These are phyloP conservation scores for Thermochaetoides thermophila DNA, from an alignment of 495 filamentous ascomycete genomes.

Conservation along the genomic window DNA sequence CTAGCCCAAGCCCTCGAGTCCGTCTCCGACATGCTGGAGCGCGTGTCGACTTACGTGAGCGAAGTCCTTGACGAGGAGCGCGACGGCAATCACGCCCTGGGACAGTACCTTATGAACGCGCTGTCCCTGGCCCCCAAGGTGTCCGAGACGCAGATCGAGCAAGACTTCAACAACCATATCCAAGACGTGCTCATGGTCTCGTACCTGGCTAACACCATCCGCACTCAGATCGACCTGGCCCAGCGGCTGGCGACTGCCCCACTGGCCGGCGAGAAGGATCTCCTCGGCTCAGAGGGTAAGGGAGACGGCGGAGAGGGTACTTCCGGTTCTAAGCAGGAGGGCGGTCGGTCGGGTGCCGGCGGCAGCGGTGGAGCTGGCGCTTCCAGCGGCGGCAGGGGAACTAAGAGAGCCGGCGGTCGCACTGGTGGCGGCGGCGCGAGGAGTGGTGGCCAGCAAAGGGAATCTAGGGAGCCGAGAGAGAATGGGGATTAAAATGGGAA, in stretches of 20 bases:
- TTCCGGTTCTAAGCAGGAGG: conserved; percentile 14
- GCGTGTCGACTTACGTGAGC: conserved; percentile 78
- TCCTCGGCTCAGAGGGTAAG: too few species aligned
- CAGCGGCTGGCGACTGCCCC: conserved; percentile 81
- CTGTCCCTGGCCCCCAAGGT: conserved; percentile 90
- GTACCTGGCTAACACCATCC: conserved; percentile 95
- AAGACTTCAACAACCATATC: conserved; percentile 98
- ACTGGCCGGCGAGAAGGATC: conserved; percentile 47
- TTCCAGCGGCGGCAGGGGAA: conserved; percentile 18
- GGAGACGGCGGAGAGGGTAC: conserved; percentile 27
- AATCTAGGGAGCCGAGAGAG: conserved; percentile 27
- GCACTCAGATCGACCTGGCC: conserved; percentile 95
- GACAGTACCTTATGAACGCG: conserved; percentile 86
- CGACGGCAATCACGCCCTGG: conserved; percentile 65
- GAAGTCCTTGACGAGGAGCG: conserved; percentile 53
- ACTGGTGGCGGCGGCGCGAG: conserved; percentile 25
- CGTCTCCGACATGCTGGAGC: conserved; percentile 72
- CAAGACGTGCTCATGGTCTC: conserved; percentile 95
- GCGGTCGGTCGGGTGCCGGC: conserved; percentile 14
- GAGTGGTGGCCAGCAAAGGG: conserved; percentile 24
- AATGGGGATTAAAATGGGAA: conserved; percentile 14
- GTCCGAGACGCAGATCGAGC: conserved; percentile 71
- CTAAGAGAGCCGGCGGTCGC: conserved; percentile 24
- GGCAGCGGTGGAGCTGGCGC: conserved; percentile 9
- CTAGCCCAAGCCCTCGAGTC: conserved; percentile 73